These are phyloP conservation scores for Hygrophorus pudorinus DNA, from an alignment of 768 basidiomycete species.

Conservation along the genomic window DNA sequence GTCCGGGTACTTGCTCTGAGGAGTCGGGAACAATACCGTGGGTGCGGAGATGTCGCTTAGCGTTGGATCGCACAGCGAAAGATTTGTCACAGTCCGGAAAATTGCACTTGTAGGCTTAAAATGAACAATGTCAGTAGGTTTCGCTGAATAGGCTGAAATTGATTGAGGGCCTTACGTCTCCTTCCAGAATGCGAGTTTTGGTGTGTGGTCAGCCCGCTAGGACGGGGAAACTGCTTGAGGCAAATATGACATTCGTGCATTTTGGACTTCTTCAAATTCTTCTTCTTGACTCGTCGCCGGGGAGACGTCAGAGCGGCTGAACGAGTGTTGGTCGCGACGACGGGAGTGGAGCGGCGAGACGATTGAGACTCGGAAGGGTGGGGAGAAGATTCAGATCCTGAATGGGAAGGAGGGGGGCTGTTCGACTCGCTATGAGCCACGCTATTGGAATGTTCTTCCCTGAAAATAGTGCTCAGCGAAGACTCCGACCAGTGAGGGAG, in stretches of 20 bases:
- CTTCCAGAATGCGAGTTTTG: slow-evolving; percentile 48
- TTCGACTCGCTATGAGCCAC: not conserved
- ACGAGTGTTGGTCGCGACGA: no score
- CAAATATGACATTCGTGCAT: slow-evolving; percentile 47
- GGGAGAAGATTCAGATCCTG: not conserved
- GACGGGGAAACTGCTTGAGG: slow-evolving; percentile 43
- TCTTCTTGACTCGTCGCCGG: not conserved
- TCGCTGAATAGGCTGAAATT: not conserved
- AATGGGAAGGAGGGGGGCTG: not conserved
- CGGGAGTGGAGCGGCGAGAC: no score
- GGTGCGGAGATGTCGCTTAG: slow-evolving; percentile 68
- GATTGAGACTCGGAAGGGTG: not conserved
- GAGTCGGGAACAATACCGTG: slow-evolving; percentile 41
- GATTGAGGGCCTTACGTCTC: slow-evolving; percentile 30
- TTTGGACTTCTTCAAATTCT: slow-evolving; percentile 35
- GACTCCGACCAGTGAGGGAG: not conserved
- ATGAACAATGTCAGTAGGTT: not conserved
- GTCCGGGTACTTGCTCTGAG: slow-evolving; percentile 6
- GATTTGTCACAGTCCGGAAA: slow-evolving; percentile 52
- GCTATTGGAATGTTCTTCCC: not conserved
- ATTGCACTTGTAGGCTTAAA: slow-evolving; percentile 40
- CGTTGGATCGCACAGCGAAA: slow-evolving; percentile 75
- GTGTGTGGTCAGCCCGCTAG: slow-evolving; percentile 46
- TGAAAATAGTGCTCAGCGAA: not conserved
- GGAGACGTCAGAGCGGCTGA: no score